A percentile compares a stretch with the other conserved stretches of the same genome.
phyloP scores from a whole-genome alignment of 169 alveolate genomes.

The Condylostoma magnum region DNA sequence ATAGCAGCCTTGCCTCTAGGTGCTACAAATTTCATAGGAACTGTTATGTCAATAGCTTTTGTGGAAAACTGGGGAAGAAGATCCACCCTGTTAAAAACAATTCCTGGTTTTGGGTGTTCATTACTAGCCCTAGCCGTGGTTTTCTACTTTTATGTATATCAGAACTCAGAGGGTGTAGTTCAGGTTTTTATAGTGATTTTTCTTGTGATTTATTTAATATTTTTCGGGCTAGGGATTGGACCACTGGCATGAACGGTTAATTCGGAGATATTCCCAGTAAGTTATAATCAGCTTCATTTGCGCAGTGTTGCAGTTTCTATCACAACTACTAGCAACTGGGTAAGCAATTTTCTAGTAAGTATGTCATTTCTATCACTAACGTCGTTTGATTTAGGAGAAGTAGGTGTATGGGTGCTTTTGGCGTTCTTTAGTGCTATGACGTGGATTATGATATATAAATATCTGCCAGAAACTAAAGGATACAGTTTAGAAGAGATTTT shows the following conservation, averaged over 20 bases:
- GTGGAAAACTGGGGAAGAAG: not conserved
- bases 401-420: not conserved
- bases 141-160: not conserved
- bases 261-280: not conserved
- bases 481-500: not conserved
- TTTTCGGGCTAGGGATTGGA: not conserved
- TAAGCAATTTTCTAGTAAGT: not conserved
- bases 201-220: not conserved
- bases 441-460: not conserved
- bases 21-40: not conserved
- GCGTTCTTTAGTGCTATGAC: not conserved
- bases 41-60: not conserved
- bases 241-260: not conserved
- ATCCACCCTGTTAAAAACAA: not conserved
- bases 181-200: not conserved
- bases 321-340: not conserved
- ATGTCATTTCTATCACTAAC: not conserved
- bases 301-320: not conserved
- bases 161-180: not conserved
- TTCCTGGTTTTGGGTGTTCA: not conserved
- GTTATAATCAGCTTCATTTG: not conserved
- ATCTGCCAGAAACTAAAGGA: not conserved
- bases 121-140: not conserved
- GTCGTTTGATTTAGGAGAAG: not conserved
- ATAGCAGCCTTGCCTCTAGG: not conserved